A percentile compares a stretch with the other conserved stretches of the same genome.
phyloP scores from a whole-genome alignment of 2,329 filamentous ascomycete genomes.

The Pseudocercospora fijiensis region DNA sequence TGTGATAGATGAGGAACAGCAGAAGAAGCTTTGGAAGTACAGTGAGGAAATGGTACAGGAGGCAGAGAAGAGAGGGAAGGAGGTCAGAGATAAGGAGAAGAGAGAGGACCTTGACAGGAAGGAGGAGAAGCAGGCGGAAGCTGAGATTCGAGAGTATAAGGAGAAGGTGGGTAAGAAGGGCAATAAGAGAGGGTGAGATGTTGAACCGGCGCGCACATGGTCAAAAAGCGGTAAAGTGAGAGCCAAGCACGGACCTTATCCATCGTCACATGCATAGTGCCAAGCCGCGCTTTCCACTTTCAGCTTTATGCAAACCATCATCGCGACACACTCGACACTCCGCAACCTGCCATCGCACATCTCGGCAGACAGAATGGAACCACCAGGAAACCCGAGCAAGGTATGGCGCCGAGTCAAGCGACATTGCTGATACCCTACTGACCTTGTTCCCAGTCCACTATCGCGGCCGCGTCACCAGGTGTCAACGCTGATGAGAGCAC shows the following conservation, averaged over 20 bases:
- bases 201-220: not conserved
- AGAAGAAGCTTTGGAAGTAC: slow-evolving; percentile 85
- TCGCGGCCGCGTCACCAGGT: not conserved
- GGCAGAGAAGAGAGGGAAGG: slow-evolving; percentile 75
- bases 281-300: not conserved
- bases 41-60: slow-evolving; percentile 81
- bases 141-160: slow-evolving; percentile 37
- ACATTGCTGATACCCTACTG: not conserved
- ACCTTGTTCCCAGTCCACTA: not conserved
- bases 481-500: not conserved
- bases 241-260: no score
- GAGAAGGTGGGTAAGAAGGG: slow-evolving; percentile 38
- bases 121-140: slow-evolving; percentile 37
- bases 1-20: slow-evolving; percentile 71
- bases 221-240: no score
- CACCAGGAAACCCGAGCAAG: not conserved
- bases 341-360: not conserved
- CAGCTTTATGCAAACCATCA: not conserved
- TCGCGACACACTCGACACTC: not conserved
- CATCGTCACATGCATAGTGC: not conserved
- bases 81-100: slow-evolving; percentile 59
- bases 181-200: slow-evolving; percentile 21
- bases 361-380: not conserved
- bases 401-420: not conserved
- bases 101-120: slow-evolving; percentile 46